Evolutionary conservation across 306 rosid species (phyloP), one percentile per base, ranked within the genome.

Genomic region (Mimosa pudica): DNA sequence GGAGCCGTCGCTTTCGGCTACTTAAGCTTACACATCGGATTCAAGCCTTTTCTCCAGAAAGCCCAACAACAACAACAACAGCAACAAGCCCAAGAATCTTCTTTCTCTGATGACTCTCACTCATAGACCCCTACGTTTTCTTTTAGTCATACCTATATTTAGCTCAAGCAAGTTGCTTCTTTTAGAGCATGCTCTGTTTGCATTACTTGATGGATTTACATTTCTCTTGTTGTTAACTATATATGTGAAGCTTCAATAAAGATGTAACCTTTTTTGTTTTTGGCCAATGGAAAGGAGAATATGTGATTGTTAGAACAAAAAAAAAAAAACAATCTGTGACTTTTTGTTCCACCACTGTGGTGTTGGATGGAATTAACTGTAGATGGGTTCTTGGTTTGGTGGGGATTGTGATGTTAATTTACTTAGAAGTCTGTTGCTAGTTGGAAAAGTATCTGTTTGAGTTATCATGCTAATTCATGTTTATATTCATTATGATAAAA

Each of bases 1-100:
- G 97, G 98, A 82, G 88, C 97, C 16, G 16, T 92, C 68, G 97
- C 95, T 9, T 94, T 94, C 67, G 98, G 98, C 11, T 94, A 89
- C 79, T 81, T 94, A 14, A 94, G 89, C 76, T 5, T 92, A 0
- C 92, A 82, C 30, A 88, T 94, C 42, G 97, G 91, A 10, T 89
- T 92, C 86, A 91, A 89, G 70, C 91, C 97, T 71, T 94, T 81
- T 75, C 91, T 94, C 14, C 92, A 92, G 60, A 87, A 86, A 85
- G 97, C 97, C 64, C 94, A 84, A 72, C 84, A 72, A 0, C 77
- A 24, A 24, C 30, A 24, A 24, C 30, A 24, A 24, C 30, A 24
- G 1, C 30, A 38, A 38, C 42, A 74, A 9, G 65, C 75, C 61
- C 85, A 79, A 4, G 84, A 88, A 58, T 12, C 76, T 47, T 69